A percentile compares a stretch with the other conserved stretches of the same genome.
Evolutionary conservation across 441 rosid species (phyloP).

Genomic region (Bruguiera hainesii): DNA sequence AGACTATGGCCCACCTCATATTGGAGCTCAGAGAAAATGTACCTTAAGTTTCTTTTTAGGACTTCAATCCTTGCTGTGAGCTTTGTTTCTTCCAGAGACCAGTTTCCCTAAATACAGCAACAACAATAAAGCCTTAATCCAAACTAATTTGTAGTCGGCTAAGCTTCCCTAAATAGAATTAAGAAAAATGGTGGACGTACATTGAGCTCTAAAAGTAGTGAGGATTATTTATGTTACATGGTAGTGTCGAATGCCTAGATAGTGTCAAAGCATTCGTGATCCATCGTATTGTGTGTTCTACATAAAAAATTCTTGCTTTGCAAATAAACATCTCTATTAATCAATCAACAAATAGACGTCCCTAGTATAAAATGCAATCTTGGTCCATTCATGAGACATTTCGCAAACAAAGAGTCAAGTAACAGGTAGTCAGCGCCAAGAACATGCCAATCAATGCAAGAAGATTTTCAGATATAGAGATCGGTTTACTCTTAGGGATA

Average conservation of each 20-base stretch:
- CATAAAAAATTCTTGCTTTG: no score
- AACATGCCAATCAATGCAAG: no score
- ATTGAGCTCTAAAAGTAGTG: not conserved
- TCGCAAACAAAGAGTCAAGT: no score
- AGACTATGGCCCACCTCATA: not conserved
- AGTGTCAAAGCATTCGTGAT: no score
- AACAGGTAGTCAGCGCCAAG: no score
- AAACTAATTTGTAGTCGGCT: no score
- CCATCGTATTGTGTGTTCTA: no score
- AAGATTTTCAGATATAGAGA: not conserved
- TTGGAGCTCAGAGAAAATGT: not conserved
- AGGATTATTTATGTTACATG: not conserved
- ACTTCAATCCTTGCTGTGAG: conserved; percentile 58
- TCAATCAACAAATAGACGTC: not conserved
- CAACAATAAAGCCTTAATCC: no score
- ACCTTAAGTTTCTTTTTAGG: conserved; percentile 70
- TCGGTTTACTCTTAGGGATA: no score
- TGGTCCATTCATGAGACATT: not conserved
- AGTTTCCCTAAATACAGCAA: conserved; percentile 39
- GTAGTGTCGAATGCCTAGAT: no score
- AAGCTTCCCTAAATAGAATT: not conserved
- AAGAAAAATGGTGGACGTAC: not conserved
- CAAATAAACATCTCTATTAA: no score
- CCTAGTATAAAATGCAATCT: not conserved
- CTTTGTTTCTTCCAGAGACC: conserved; percentile 60